Percentiles rank a stretch among this genome's conserved stretches.
Evolutionary conservation across 2,329 filamentous ascomycete genomes (phyloP).

Genomic region (Diaporthe caulivora): DNA sequence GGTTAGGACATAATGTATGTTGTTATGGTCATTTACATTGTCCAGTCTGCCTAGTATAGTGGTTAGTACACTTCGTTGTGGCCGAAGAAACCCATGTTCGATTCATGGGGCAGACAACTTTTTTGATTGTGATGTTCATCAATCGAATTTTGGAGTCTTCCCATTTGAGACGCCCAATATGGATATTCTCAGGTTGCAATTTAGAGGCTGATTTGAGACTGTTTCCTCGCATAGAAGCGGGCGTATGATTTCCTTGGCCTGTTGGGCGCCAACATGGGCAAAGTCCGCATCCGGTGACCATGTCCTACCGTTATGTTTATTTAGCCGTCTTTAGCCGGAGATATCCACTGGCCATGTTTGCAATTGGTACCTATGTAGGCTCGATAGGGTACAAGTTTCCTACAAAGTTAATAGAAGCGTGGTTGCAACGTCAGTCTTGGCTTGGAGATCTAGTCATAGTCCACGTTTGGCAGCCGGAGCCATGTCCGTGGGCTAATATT

Average conservation of each 20-base stretch:
- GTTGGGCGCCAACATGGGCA: background rate
- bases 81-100: constrained; percentile 36
- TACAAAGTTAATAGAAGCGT: background rate
- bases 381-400: no score
- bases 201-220: background rate
- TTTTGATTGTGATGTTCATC: background rate
- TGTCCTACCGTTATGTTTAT: background rate
- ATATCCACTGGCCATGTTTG: background rate
- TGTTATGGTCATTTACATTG: no score
- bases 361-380: background rate
- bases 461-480: constrained; percentile 29
- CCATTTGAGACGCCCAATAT: no score
- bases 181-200: background rate
- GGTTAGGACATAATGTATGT: no score
- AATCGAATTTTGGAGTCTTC: no score
- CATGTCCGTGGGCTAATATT: constrained; percentile 4
- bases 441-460: background rate
- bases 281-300: background rate
- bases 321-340: constrained; percentile 22
- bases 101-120: constrained; percentile 33
- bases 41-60: constrained; percentile 34
- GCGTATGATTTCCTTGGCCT: background rate
- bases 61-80: constrained; percentile 36
- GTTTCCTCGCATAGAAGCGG: no score
- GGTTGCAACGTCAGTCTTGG: background rate